Conservation (phyloP, 2,329 filamentous ascomycete species). For the Plectosphaerella cucumerina region DNA sequence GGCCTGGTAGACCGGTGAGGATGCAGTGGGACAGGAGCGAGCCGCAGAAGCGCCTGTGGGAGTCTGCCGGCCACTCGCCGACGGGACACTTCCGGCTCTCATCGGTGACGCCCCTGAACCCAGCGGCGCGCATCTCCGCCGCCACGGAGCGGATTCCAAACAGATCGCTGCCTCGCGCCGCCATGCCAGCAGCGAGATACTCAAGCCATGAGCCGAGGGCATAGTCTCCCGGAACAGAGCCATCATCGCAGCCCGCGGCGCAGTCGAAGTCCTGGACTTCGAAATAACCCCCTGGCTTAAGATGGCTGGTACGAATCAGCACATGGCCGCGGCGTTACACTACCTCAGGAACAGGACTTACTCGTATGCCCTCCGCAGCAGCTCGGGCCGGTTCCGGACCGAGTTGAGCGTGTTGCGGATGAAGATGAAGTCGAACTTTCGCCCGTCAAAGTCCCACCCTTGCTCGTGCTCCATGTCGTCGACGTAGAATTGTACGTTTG, state of each 20-base stretch:
- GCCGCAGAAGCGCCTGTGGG: slow-evolving; percentile 32
- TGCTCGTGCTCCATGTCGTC: slow-evolving; percentile 48
- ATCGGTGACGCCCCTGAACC: slow-evolving; percentile 35
- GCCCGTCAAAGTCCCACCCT: slow-evolving; percentile 42
- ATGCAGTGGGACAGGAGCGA: slow-evolving; percentile 38
- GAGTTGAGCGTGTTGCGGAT: slow-evolving; percentile 42
- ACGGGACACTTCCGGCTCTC: slow-evolving; percentile 43
- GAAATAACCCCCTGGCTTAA: slow-evolving; percentile 48
- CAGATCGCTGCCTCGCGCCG: slow-evolving; percentile 35
- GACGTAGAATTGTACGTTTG: slow-evolving; percentile 47
- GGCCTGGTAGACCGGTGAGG: slow-evolving; percentile 33
- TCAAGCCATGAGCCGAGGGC: slow-evolving; percentile 42
- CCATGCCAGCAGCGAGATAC: slow-evolving; percentile 35
- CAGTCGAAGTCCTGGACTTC: slow-evolving; percentile 45
- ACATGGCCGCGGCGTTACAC: not conserved
- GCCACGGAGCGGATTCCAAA: slow-evolving; percentile 32
- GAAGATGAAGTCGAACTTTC: slow-evolving; percentile 45
- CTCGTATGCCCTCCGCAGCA: slow-evolving; percentile 39
- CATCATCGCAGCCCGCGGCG: slow-evolving; percentile 38
- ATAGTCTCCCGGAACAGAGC: slow-evolving; percentile 32
- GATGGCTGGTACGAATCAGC: slow-evolving; percentile 29
- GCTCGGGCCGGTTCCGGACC: slow-evolving; percentile 32
- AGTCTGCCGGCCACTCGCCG: slow-evolving; percentile 41
- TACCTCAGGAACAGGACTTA: slow-evolving; percentile 18
- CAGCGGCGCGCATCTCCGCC: slow-evolving; percentile 30